A percentile compares a stretch with the other conserved stretches of the same genome.
These are phyloP conservation scores for Alloteropsis angusta DNA, from an alignment of 202 grass and related monocot genomes.

Conservation along the genomic window DNA sequence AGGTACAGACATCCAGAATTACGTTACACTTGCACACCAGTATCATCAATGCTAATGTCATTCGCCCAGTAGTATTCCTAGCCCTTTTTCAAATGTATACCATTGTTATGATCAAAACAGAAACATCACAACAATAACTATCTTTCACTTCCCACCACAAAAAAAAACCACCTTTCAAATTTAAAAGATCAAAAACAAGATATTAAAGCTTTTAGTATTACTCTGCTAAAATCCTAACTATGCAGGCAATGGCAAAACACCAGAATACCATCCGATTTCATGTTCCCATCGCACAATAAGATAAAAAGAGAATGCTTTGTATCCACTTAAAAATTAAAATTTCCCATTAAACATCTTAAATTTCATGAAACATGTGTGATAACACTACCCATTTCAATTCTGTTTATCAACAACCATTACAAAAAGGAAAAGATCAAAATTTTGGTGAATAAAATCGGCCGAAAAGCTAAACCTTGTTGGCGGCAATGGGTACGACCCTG, in stretches of 20 bases:
- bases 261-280: not conserved
- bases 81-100: too few relatives aligned
- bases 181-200: too few relatives aligned
- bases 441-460: not conserved
- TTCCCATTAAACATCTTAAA: not conserved
- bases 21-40: not conserved
- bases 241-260: not conserved
- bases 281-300: not conserved
- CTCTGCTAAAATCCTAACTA: not conserved
- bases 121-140: not conserved
- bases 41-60: not conserved
- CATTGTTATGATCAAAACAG: too few relatives aligned
- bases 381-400: not conserved
- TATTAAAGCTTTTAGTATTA: not conserved
- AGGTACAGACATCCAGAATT: constrained; percentile 9
- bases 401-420: not conserved
- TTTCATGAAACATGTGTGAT: not conserved
- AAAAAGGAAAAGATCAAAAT: not conserved
- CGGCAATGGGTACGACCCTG: constrained; percentile 61
- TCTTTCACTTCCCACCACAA: too few relatives aligned
- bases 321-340: not conserved
- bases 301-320: not conserved
- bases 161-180: too few relatives aligned
- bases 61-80: not conserved
- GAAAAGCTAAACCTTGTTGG: constrained; percentile 91